These are phyloP conservation scores for Passiflora organensis DNA, from an alignment of 345 rosid species.

Conservation along the genomic window DNA sequence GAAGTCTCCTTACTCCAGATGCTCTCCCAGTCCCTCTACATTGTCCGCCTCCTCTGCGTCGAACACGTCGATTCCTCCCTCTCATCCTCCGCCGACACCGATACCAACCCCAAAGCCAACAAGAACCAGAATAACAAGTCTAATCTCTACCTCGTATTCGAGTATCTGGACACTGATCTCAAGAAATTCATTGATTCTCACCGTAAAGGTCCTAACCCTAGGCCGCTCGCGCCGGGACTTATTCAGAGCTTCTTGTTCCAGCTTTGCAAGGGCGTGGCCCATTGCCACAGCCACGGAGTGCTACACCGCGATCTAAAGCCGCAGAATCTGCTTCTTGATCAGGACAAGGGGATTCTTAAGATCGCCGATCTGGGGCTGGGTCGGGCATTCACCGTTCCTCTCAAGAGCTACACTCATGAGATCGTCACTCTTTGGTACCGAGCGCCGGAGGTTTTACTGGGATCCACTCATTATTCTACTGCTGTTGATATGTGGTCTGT, in stretches of 20 bases:
- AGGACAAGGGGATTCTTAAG: slow-evolving; percentile 74
- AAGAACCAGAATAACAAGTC: slow-evolving; percentile 36
- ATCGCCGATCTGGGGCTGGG: slow-evolving; percentile 92
- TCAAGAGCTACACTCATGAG: slow-evolving; percentile 89
- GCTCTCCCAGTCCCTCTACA: slow-evolving; percentile 81
- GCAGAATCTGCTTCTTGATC: slow-evolving; percentile 79
- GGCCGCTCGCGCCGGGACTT: slow-evolving; percentile 47
- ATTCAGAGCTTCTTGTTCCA: slow-evolving; percentile 77
- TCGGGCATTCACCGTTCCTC: slow-evolving; percentile 87
- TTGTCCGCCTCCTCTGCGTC: slow-evolving; percentile 86
- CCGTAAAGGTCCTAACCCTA: slow-evolving; percentile 70
- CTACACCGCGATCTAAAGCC: slow-evolving; percentile 94
- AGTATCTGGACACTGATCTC: slow-evolving; percentile 89
- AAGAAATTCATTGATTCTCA: slow-evolving; percentile 80
- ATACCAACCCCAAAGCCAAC: background rate
- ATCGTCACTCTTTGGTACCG: slow-evolving; percentile 94
- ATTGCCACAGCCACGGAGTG: slow-evolving; percentile 92
- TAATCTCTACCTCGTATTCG: slow-evolving; percentile 79
- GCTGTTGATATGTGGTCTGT: slow-evolving; percentile 97
- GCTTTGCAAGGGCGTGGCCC: slow-evolving; percentile 91
- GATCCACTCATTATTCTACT: slow-evolving; percentile 76
- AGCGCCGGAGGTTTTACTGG: slow-evolving; percentile 91
- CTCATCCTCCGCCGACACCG: slow-evolving; percentile 12
- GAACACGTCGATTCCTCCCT: slow-evolving; percentile 58
- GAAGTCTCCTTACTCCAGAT: slow-evolving; percentile 91